A percentile compares a stretch with the other conserved stretches of the same genome.
Evolutionary conservation across 2,329 filamentous ascomycete genomes (phyloP).

Genomic region (Penicillium sumatraense): DNA sequence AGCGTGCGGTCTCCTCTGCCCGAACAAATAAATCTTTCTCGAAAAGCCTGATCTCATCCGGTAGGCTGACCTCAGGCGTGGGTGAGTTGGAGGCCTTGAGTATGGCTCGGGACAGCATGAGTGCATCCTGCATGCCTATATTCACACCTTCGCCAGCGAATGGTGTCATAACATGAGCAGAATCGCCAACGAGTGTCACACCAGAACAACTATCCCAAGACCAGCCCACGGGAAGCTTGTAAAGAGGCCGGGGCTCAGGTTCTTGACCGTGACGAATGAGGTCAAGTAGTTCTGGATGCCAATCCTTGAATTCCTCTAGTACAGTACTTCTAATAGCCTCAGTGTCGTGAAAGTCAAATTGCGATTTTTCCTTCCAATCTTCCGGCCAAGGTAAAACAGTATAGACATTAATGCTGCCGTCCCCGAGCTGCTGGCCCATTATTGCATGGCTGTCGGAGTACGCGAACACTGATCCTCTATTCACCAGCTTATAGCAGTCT

Average conservation of each 20-base stretch:
- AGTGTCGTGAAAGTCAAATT: background rate
- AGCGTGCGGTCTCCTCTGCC: background rate
- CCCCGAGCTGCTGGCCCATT: slow-evolving; percentile 28
- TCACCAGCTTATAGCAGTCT: slow-evolving; percentile 12
- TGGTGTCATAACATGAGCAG: slow-evolving; percentile 34
- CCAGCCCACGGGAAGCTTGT: slow-evolving; percentile 31
- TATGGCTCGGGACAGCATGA: slow-evolving; percentile 23
- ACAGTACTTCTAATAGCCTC: slow-evolving; percentile 1
- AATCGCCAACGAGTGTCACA: slow-evolving; percentile 32
- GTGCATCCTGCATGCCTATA: slow-evolving; percentile 12
- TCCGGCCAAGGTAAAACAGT: slow-evolving; percentile 9
- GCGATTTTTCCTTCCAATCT: slow-evolving; percentile 11
- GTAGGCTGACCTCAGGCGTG: background rate
- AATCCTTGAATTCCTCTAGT: slow-evolving; percentile 8
- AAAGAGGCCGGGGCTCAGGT: slow-evolving; percentile 15
- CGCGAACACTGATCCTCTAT: slow-evolving; percentile 26
- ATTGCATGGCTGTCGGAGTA: slow-evolving; percentile 28
- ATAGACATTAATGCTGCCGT: slow-evolving; percentile 17
- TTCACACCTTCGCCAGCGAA: slow-evolving; percentile 34
- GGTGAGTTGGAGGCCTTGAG: slow-evolving; percentile 13
- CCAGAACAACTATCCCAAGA: slow-evolving; percentile 27
- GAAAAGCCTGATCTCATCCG: background rate
- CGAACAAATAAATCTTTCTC: slow-evolving; percentile 4
- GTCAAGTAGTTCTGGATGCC: slow-evolving; percentile 21
- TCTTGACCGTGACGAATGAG: slow-evolving; percentile 20